A percentile compares a stretch with the other conserved stretches of the same genome.
These are phyloP conservation scores for Cryptococcus sp. DNA, from an alignment of 1,284 basidiomycete genomes.

Conservation along the genomic window DNA sequence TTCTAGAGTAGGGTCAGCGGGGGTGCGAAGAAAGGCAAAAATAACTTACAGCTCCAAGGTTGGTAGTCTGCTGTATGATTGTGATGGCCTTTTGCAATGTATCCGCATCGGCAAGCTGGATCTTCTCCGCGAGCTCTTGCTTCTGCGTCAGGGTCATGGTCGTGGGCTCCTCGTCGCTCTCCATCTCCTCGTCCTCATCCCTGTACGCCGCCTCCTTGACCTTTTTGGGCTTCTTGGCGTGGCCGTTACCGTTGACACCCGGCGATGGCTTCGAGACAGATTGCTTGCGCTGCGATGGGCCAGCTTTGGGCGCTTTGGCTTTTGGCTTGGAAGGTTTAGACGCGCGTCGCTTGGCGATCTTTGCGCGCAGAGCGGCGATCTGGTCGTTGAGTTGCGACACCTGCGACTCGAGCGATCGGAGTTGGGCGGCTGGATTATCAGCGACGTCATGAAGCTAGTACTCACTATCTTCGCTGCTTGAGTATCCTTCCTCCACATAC, in stretches of 20 bases:
- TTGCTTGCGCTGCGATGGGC: conserved; percentile 47
- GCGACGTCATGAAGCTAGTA: conserved; percentile 4
- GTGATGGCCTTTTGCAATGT: conserved; percentile 81
- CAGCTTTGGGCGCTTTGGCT: conserved; percentile 54
- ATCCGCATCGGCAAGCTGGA: conserved; percentile 71
- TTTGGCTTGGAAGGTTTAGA: conserved; percentile 28
- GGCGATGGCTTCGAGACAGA: conserved; percentile 41
- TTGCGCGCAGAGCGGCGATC: conserved; percentile 26
- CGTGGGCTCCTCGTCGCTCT: conserved; percentile 27
- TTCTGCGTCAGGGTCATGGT: conserved; percentile 84
- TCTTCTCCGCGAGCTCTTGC: conserved; percentile 92
- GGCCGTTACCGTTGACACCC: conserved; percentile 37
- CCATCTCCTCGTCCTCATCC: conserved; percentile 53
- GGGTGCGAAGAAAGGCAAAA: not conserved
- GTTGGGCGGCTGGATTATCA: conserved; percentile 7
- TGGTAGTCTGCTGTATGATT: conserved; percentile 87
- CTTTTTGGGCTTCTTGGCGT: conserved; percentile 42
- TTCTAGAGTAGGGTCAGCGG: conserved; percentile 60
- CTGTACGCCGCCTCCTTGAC: conserved; percentile 43
- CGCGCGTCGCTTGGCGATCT: conserved; percentile 37
- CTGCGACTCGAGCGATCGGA: conserved; percentile 17
- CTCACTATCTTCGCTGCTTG: conserved; percentile 53
- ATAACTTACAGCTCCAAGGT: conserved; percentile 77
- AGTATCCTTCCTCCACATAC: conserved; percentile 48
- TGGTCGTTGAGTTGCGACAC: conserved; percentile 23